Evolutionary conservation across 495 filamentous ascomycete genomes (phyloP), one percentile per base, ranked within the genome.

Genomic region (Podospora conica): DNA sequence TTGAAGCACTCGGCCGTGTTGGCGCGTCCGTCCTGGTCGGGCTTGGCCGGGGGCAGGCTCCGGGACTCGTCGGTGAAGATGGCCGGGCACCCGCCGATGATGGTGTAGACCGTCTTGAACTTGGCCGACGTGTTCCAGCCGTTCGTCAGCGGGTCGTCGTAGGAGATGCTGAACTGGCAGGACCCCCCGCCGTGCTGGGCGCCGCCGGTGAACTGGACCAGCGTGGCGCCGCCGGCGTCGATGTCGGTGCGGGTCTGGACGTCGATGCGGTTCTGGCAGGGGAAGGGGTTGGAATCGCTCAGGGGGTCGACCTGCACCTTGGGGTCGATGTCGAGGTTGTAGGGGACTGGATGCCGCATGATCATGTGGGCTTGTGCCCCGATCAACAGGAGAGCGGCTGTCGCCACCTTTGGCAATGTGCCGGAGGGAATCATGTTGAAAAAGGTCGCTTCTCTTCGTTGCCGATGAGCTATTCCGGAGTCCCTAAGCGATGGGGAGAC

Each of bases 171-270:
- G 69, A 95, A 82, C 74, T 93, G 91, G 75, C 91, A 93, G 3
- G 90, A 92, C 3, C 91, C 91, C 40, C 91, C 90, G 57, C 84
- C 86, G 69, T 95, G 91, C 33, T 84, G 84, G 1, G 89, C 90
- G 24, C 72, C 73, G 2, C 84, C 84, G 0, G 73, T 75, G 71
- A 87, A 85, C 18, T 73, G 68, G 7, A 88, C 78, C 0, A 68
- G 61, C 31, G 85, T 81, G 0, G 74, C 65, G 15, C 73, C 75
- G 3, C 86, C 86, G 15, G 84, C 75, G 4, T 76, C 66, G 72
- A 84, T 75, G 0, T 66, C 31, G 68, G 80, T 84, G 48, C 31
- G 53, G 12, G 71, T 63, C 56, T 76, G 77, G 59, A 74, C 75
- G 23, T 71, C 75, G 20, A 70, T 31, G 23, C 76, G 63, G 21